A percentile compares a stretch with the other conserved stretches of the same genome.
phyloP scores from a whole-genome alignment of 371 early-diverging fungal genomes.

The Parasitella parasitica region DNA sequence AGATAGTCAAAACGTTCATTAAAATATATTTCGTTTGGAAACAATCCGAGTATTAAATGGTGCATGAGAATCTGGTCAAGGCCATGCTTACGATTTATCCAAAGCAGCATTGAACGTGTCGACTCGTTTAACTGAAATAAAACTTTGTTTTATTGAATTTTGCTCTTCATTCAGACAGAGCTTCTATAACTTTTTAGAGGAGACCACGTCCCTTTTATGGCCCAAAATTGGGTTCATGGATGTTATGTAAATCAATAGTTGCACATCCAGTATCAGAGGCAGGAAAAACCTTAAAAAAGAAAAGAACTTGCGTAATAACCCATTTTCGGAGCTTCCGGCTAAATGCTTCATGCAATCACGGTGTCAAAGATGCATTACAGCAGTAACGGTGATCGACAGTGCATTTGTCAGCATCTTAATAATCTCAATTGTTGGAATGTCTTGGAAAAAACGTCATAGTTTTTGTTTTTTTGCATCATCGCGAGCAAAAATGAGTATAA shows the following conservation, averaged over 20 bases:
- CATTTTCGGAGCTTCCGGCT: too few relatives aligned
- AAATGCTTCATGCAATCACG: too few relatives aligned
- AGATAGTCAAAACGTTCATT: conserved; percentile 18
- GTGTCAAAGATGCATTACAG: too few relatives aligned
- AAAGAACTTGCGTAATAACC: too few relatives aligned
- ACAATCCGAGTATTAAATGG: background rate
- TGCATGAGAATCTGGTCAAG: background rate
- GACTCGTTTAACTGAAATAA: conserved; percentile 13
- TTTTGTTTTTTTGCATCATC: too few relatives aligned
- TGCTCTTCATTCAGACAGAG: conserved; percentile 25
- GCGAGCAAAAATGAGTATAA: background rate
- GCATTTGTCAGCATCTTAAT: background rate
- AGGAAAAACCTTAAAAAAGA: too few relatives aligned
- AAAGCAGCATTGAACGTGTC: conserved; percentile 25
- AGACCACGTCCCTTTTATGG: too few relatives aligned
- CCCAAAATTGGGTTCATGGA: too few relatives aligned
- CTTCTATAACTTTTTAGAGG: too few relatives aligned
- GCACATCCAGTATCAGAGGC: too few relatives aligned
- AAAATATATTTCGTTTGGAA: conserved; percentile 21
- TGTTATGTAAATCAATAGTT: too few relatives aligned
- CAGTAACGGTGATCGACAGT: background rate
- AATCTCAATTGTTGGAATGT: background rate
- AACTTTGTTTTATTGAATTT: too few relatives aligned
- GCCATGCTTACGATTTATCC: conserved; percentile 14
- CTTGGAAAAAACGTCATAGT: background rate